These are phyloP conservation scores for Eimeria maxima DNA, from an alignment of 169 alveolate species.

Conservation along the genomic window DNA sequence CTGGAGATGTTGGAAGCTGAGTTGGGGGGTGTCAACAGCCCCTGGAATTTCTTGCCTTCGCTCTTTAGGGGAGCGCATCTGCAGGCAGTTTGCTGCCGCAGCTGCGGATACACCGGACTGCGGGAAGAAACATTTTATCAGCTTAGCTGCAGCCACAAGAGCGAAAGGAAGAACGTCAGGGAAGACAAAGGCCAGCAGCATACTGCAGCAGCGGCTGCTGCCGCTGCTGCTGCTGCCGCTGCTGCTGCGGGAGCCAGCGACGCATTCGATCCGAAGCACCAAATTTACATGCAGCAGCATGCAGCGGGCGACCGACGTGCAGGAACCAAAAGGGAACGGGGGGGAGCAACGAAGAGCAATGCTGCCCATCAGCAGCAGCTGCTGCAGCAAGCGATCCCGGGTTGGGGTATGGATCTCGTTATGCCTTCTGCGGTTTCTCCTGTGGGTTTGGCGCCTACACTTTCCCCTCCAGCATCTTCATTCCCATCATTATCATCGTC, in stretches of 20 bases:
- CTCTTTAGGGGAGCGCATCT: constrained; percentile 69
- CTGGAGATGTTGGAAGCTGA: constrained; percentile 75
- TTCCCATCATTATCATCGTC: not conserved
- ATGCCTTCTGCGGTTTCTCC: not conserved
- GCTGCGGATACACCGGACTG: constrained; percentile 79
- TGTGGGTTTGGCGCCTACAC: not conserved
- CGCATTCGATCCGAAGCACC: constrained; percentile 29
- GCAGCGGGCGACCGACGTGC: not conserved
- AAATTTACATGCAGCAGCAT: not conserved
- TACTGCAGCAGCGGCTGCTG: not conserved
- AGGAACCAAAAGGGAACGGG: constrained; percentile 28
- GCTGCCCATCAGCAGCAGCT: not conserved
- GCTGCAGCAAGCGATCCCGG: not conserved
- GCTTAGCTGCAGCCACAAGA: constrained; percentile 78
- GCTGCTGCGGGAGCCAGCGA: constrained; percentile 44
- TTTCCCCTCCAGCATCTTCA: constrained; percentile 28
- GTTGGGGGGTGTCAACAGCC: constrained; percentile 77
- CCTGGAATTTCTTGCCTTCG: constrained; percentile 68
- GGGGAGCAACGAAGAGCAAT: constrained; percentile 25
- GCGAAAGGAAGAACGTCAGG: not conserved
- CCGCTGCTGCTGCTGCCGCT: constrained; percentile 1
- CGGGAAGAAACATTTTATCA: constrained; percentile 78
- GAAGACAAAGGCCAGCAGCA: constrained; percentile 20
- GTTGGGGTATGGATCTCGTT: not conserved
- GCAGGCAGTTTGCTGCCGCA: constrained; percentile 76